Evolutionary conservation across 331 rosid species (phyloP), one percentile per base, ranked within the genome.

Genomic region (Telfairia occidentalis): DNA sequence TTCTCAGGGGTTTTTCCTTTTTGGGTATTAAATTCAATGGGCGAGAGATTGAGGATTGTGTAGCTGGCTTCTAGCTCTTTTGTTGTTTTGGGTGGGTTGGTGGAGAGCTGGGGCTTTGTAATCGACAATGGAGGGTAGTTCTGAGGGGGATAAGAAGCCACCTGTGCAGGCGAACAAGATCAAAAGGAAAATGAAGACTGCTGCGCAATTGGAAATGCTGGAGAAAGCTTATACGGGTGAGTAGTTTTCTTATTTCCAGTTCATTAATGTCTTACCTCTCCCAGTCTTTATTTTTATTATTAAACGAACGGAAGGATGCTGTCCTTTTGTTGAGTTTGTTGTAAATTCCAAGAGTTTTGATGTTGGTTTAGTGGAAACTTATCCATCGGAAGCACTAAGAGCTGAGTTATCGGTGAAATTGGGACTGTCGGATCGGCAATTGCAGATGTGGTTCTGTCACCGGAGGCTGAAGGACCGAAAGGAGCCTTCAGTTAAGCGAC

Each of bases 371-470:
- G 97, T 0, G 57, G 97, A 83, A 70, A 24, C 87, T 15, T 87
- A 89, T 71, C 97, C 97, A 16, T 76, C 88, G 18, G 97, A 91
- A 75, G 77, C 83, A 3, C 9, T 81, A 70, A 80, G 97, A 72
- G 89, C 83, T 40, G 97, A 86, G 82, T 76, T 91, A 32, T 83
- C 90, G 0, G 78, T 1, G 76, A 83, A 83, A 76, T 67, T 89
- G 76, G 88, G 86, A 15, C 86, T 91, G 38, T 78, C 97, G 2
- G 97, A 91, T 82, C 92, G 97, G 54, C 97, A 91, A 74, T 77
- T 89, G 67, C 90, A 89, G 81, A 91, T 91, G 97, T 91, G 95
- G 97, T 91, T 91, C 76, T 91, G 97, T 81, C 92, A 91, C 84
- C 76, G 97, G 81, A 81, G 97, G 76, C 29, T 83, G 58, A 91